Conservation (phyloP, 768 basidiomycete genomes). For the Tephrocybe sp. region DNA sequence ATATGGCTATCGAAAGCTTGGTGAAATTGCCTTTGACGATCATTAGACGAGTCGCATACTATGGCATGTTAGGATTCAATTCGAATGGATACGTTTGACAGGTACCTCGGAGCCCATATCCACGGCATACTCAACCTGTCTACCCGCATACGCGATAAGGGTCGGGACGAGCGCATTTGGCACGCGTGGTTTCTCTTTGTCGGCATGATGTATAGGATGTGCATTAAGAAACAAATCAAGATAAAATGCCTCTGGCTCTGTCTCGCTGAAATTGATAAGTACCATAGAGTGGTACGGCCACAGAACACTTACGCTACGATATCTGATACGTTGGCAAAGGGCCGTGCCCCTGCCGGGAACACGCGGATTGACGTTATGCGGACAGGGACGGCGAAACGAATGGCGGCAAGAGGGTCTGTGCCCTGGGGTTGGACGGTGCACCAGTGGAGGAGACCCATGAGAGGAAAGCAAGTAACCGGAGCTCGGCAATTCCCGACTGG, state of each 20-base stretch:
- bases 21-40: slow-evolving; percentile 78
- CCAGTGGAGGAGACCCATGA: slow-evolving; percentile 66
- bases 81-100: slow-evolving; percentile 6
- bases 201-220: slow-evolving; percentile 43
- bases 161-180: slow-evolving; percentile 76
- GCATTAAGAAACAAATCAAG: slow-evolving; percentile 78
- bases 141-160: slow-evolving; percentile 69
- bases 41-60: slow-evolving; percentile 79
- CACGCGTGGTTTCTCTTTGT: slow-evolving; percentile 61
- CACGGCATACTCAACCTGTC: slow-evolving; percentile 62
- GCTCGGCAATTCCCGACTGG: slow-evolving; percentile 28
- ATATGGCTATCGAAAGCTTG: slow-evolving; percentile 63
- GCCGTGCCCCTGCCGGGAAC: slow-evolving; percentile 64
- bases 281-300: slow-evolving; percentile 1
- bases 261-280: slow-evolving; percentile 42
- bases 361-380: slow-evolving; percentile 67
- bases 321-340: slow-evolving; percentile 61
- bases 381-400: slow-evolving; percentile 70
- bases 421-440: slow-evolving; percentile 56
- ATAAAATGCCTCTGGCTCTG: slow-evolving; percentile 73
- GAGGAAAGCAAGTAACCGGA: slow-evolving; percentile 2
- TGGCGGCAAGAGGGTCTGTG: slow-evolving; percentile 60
- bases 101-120: slow-evolving; percentile 71
- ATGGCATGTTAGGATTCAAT: background rate
- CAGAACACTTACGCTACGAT: slow-evolving; percentile 54